These are phyloP conservation scores for Cnidoscolus chayamansa DNA, from an alignment of 441 rosid species.

Conservation along the genomic window DNA sequence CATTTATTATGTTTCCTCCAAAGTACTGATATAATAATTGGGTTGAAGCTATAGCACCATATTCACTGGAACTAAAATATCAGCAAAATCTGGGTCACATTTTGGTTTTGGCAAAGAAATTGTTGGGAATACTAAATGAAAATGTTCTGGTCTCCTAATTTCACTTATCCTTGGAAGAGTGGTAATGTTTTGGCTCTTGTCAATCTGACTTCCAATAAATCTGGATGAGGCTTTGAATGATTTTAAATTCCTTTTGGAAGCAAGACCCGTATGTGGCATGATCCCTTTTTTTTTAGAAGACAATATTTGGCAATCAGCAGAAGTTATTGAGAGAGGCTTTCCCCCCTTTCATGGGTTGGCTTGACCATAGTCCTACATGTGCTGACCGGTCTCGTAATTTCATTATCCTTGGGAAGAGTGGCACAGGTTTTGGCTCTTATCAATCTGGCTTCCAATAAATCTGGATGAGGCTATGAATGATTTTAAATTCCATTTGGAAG, in stretches of 20 bases:
- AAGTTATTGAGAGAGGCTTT: background rate
- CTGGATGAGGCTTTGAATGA: background rate
- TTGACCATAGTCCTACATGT: background rate
- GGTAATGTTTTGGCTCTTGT: background rate
- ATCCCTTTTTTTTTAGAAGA: background rate
- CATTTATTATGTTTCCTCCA: background rate
- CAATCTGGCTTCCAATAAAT: background rate
- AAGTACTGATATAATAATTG: background rate
- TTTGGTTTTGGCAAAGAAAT: background rate
- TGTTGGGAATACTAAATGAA: background rate
- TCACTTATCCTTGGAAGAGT: background rate
- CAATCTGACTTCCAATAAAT: background rate
- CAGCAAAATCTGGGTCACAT: background rate
- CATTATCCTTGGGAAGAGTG: background rate
- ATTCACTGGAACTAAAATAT: conserved; percentile 5
- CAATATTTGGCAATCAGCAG: background rate
- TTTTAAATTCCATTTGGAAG: background rate
- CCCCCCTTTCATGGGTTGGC: background rate
- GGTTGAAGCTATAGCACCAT: background rate
- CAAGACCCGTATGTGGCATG: background rate
- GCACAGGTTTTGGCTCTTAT: background rate
- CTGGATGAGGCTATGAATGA: background rate
- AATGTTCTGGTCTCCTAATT: background rate
- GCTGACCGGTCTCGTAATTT: too few relatives aligned
- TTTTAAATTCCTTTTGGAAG: background rate